Percentiles rank a stretch among this genome's conserved stretches.
These are phyloP conservation scores for Kodamaea laetipori DNA, from an alignment of 805 yeast species.

Conservation along the genomic window DNA sequence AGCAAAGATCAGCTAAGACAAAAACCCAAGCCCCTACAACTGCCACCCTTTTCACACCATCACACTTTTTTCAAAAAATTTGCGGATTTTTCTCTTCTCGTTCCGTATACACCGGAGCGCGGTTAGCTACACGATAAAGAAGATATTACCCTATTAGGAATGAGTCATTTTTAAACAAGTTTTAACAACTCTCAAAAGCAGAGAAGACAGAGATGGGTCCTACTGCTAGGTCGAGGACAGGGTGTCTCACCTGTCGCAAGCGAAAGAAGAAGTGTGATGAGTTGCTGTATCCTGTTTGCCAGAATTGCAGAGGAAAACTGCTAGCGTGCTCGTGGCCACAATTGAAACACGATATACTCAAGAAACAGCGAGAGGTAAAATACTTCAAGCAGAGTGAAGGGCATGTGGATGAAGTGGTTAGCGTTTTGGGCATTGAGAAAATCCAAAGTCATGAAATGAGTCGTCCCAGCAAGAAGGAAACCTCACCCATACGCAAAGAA, in stretches of 20 bases:
- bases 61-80: not conserved
- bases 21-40: no score
- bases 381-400: conserved; percentile 17
- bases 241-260: conserved; percentile 63
- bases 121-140: conserved; percentile 21
- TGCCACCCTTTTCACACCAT: not conserved
- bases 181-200: not conserved
- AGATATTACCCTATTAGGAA: conserved; percentile 31
- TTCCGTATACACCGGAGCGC: conserved; percentile 26
- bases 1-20: no score
- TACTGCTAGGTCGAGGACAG: conserved; percentile 30
- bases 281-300: conserved; percentile 32
- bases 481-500: not conserved
- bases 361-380: conserved; percentile 25
- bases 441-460: not conserved
- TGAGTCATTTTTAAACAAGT: conserved; percentile 21
- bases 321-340: conserved; percentile 32
- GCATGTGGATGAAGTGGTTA: not conserved
- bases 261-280: conserved; percentile 48
- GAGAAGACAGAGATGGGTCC: conserved; percentile 13
- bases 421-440: not conserved
- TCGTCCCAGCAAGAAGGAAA: not conserved
- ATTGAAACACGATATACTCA: conserved; percentile 24
- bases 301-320: conserved; percentile 24
- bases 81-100: not conserved